Conservation (phyloP, 1,139 yeast species). For the Suhomyces panamericanus region DNA sequence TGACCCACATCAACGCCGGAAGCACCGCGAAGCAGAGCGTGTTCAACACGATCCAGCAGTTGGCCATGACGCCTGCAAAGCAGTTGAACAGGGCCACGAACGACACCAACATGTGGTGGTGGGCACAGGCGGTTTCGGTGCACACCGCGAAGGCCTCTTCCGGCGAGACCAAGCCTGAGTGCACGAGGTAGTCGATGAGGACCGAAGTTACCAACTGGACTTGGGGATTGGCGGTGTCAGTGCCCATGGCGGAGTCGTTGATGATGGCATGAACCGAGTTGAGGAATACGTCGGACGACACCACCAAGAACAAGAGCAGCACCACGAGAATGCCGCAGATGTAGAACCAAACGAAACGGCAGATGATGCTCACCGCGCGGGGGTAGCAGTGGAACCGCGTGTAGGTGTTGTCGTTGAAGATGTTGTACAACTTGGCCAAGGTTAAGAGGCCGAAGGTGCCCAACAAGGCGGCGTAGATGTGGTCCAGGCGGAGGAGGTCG, state of each 20-base stretch:
- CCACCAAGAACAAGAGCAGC: slow-evolving; percentile 17
- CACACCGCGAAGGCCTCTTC: slow-evolving; percentile 5
- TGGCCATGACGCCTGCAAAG: slow-evolving; percentile 13
- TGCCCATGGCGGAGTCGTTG: slow-evolving; percentile 10
- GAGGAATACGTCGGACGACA: slow-evolving; percentile 26
- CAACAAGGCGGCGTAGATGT: slow-evolving; percentile 22
- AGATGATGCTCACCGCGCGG: slow-evolving; percentile 16
- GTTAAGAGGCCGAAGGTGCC: slow-evolving; percentile 18
- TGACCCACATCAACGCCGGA: slow-evolving; percentile 30
- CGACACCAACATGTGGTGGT: slow-evolving; percentile 5
- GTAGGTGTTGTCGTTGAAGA: slow-evolving; percentile 17
- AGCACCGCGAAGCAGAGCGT: slow-evolving; percentile 26
- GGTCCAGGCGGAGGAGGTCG: slow-evolving; percentile 24
- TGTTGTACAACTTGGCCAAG: slow-evolving; percentile 14
- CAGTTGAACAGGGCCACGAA: slow-evolving; percentile 11
- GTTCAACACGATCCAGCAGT: slow-evolving; percentile 26
- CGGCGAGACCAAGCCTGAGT: slow-evolving; percentile 13
- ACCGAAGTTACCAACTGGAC: slow-evolving; percentile 22
- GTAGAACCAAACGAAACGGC: slow-evolving; percentile 28
- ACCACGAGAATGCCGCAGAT: slow-evolving; percentile 20
- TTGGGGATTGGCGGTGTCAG: slow-evolving; percentile 5
- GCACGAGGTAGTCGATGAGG: slow-evolving; percentile 20
- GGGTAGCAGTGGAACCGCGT: slow-evolving; percentile 16
- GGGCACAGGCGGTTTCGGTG: slow-evolving; percentile 7
- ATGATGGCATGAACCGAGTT: slow-evolving; percentile 19